A percentile compares a stretch with the other conserved stretches of the same genome.
These are phyloP conservation scores for Beverwykella pulmonaria DNA, from an alignment of 495 filamentous ascomycete species.

Conservation along the genomic window DNA sequence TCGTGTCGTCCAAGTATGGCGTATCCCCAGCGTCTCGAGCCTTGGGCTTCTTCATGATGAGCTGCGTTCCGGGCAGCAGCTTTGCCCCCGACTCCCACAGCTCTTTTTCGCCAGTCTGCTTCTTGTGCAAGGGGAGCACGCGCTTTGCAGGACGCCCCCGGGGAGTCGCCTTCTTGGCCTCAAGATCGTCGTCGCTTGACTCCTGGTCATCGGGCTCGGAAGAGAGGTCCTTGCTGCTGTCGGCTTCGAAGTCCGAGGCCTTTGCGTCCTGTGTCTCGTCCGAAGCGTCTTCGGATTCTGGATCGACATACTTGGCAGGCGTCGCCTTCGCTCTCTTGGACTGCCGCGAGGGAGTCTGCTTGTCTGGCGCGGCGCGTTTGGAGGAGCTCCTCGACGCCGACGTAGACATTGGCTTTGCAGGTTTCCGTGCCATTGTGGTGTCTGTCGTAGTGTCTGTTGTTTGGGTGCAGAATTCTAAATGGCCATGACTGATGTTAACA, in stretches of 20 bases:
- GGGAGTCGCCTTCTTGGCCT: conserved; percentile 35
- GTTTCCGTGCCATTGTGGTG: conserved; percentile 25
- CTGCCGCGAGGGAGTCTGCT: conserved; percentile 35
- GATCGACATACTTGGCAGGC: conserved; percentile 60
- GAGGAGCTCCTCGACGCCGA: conserved; percentile 28
- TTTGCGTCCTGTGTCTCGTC: conserved; percentile 35
- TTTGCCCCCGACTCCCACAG: conserved; percentile 62
- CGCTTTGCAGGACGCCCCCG: conserved; percentile 32
- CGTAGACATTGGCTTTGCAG: background rate
- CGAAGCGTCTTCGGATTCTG: conserved; percentile 35
- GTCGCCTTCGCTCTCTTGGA: conserved; percentile 58
- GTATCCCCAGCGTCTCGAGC: conserved; percentile 66
- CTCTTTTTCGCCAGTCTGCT: conserved; percentile 52
- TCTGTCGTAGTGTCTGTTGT: background rate
- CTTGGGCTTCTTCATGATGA: conserved; percentile 70
- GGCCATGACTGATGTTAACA: background rate
- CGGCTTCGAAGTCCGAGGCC: conserved; percentile 47
- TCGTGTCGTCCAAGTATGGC: conserved; percentile 65
- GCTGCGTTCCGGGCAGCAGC: conserved; percentile 62
- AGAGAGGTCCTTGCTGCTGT: conserved; percentile 29
- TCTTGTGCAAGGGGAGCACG: conserved; percentile 28
- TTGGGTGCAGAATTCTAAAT: background rate
- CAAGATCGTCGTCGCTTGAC: conserved; percentile 41
- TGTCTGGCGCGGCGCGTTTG: conserved; percentile 42
- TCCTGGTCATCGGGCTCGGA: conserved; percentile 36